phyloP scores from a whole-genome alignment of 2,329 filamentous ascomycete genomes.

The Claviceps spartinae region DNA sequence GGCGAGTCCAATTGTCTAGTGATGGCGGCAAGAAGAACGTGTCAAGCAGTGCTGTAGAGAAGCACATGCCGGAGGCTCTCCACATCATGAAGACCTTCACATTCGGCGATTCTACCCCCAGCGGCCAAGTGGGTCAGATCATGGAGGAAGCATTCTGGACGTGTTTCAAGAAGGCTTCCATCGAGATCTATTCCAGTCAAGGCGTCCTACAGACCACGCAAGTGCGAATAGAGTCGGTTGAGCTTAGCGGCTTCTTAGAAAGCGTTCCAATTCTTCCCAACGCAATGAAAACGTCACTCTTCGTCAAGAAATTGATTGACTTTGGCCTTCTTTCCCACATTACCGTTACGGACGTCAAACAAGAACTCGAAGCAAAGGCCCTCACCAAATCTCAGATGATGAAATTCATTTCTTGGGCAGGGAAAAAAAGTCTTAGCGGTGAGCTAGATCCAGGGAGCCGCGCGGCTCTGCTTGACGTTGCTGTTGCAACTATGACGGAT shows the following conservation, averaged over 20 bases:
- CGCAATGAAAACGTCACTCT: constrained; percentile 56
- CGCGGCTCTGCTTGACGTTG: constrained; percentile 61
- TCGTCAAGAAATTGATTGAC: constrained; percentile 68
- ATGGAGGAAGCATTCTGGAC: constrained; percentile 97
- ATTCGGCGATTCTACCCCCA: constrained; percentile 82
- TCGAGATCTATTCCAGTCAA: constrained; percentile 78
- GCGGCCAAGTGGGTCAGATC: constrained; percentile 64
- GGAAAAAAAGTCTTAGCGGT: constrained; percentile 54
- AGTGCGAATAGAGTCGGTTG: constrained; percentile 61
- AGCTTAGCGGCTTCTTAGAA: constrained; percentile 61
- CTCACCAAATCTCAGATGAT: constrained; percentile 64
- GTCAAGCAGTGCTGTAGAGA: constrained; percentile 48
- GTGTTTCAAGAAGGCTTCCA: constrained; percentile 65
- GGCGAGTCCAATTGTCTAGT: constrained; percentile 38
- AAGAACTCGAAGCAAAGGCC: constrained; percentile 70
- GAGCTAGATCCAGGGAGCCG: constrained; percentile 59
- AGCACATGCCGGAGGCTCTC: constrained; percentile 62
- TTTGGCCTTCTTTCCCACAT: constrained; percentile 81
- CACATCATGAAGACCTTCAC: constrained; percentile 81
- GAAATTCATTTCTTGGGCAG: constrained; percentile 76
- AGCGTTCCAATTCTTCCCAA: constrained; percentile 78
- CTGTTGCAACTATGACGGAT: constrained; percentile 55
- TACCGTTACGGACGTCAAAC: constrained; percentile 72
- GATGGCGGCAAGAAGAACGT: constrained; percentile 34
- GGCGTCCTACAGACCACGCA: constrained; percentile 76